Evolutionary conservation across 2,329 filamentous ascomycete genomes (phyloP), one percentile per base, ranked within the genome.

Genomic region (Aspergillus amoenus): DNA sequence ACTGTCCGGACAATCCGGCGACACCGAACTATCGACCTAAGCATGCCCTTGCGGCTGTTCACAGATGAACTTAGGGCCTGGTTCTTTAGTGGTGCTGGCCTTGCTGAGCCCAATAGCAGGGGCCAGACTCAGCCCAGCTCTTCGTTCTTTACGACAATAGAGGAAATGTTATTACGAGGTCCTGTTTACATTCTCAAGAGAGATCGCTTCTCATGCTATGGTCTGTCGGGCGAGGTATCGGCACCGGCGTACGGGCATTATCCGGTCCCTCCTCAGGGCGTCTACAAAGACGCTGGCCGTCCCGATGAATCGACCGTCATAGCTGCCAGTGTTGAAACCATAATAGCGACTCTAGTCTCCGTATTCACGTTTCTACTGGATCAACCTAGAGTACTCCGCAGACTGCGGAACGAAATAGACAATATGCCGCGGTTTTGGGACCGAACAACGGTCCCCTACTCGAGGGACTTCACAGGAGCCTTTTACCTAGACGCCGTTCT

Each of bases 401-500:
- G 13, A 24, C 55, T 65, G 4, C 42, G 34, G 18, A 4, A 39
- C 8, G 63, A 65, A 22, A 50, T 65, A 9, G 57, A 61, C 5
- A 43, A 43, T 3, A 53, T 52, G 6, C 52, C 34, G n/a, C 12
- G 39, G 32, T 43, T 40, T 2, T 32, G 42, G 18, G 4, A 41
- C 4, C 15, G 56, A 11, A 51, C 56, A 2, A 32, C 22, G 5
- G 3, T 49, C 0, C 56, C 58, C n/a, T 15, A 21, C 2, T 59
- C 60, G 56, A 45, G 18, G 1, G 61, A 65, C 12, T 4, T 62
- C 3, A 12, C 11, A 9, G 24, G 45, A 2, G 37, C 63, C 4
- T 34, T 40, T 9, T 64, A 64, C 27, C 54, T 66, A 4, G 57
- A 64, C 4, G 61, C 64, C 15, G 55, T 61, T 2, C 43, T 65